Evolutionary conservation across 495 filamentous ascomycete species (phyloP), one percentile per base, ranked within the genome.

Genomic region (Talaromyces stipitatus): DNA sequence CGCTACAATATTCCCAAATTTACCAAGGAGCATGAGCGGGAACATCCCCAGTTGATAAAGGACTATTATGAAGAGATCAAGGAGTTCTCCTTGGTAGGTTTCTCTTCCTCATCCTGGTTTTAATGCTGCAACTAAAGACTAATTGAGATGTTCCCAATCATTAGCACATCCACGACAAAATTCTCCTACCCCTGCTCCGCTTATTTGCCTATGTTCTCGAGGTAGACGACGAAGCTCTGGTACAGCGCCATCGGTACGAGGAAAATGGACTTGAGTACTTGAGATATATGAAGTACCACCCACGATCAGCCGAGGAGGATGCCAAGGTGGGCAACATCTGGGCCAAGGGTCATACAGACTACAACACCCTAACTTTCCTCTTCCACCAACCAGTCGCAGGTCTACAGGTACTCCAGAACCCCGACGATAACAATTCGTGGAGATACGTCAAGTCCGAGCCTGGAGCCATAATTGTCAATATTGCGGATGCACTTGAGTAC

Each of bases 331-430:
- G 67, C 3, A 70, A 73, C 27, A 64, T 77, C 22, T 81, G 73
- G 64, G 64, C 66, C 0, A 70, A 70, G 28, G 79, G 77, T 0
- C 79, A 83, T 60, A 79, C 77, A 1, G 81, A 84, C 58, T 78
- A 79, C 50, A 78, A 76, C 27, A 76, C 68, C 22, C 53, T 83
- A 7, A 83, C 79, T 0, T 63, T 84, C 16, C 66, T 82, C 0
- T 83, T 81, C 68, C 71, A 77, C 29, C 80, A 84, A 55, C 78
- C 80, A 4, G 67, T 83, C 27, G 81, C 79, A 2, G 81, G 73
- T 7, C 61, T 84, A 38, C 79, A 84, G 62, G 74, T 82, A 20
- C 64, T 69, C 9, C 51, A 54, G 7, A 20, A 47, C 9, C 20
- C 30, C 1, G 59, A 62, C 0, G 60, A 62, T 2, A 55, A 55